Percentiles rank a stretch among this genome's conserved stretches.
Conservation (phyloP, 192 early-diverging fungal genomes). For the Mortierella claussenii region DNA sequence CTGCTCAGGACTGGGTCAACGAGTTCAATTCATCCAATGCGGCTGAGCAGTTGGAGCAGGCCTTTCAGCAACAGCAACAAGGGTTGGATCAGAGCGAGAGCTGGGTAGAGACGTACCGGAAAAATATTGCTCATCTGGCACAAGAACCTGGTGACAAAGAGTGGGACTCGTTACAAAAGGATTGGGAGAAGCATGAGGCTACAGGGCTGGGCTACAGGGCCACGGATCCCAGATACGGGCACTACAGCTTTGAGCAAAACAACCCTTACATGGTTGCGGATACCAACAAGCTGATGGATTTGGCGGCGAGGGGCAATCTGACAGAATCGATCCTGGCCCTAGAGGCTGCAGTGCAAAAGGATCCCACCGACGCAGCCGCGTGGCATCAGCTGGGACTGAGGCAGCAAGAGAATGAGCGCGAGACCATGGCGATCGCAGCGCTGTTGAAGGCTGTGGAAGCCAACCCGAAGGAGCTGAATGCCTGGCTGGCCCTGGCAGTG, state of each 20-base stretch:
- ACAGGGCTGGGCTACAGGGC: slow-evolving; percentile 61
- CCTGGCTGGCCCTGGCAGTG: slow-evolving; percentile 89
- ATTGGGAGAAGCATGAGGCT: slow-evolving; percentile 67
- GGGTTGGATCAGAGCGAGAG: slow-evolving; percentile 64
- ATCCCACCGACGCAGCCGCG: slow-evolving; percentile 78
- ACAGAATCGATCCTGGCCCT: slow-evolving; percentile 91
- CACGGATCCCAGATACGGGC: slow-evolving; percentile 66
- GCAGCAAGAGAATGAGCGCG: slow-evolving; percentile 98
- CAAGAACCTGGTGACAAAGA: slow-evolving; percentile 68
- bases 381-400: slow-evolving; percentile 90
- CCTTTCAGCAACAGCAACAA: slow-evolving; percentile 66
- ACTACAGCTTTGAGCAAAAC: slow-evolving; percentile 79
- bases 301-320: slow-evolving; percentile 68
- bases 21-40: slow-evolving; percentile 60
- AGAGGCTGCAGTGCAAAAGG: slow-evolving; percentile 87
- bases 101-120: slow-evolving; percentile 76
- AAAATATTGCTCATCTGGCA: slow-evolving; percentile 75
- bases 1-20: slow-evolving; percentile 51
- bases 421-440: slow-evolving; percentile 90
- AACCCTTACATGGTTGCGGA: slow-evolving; percentile 77
- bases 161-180: slow-evolving; percentile 79
- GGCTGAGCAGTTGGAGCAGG: slow-evolving; percentile 51
- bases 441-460: slow-evolving; percentile 80
- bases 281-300: slow-evolving; percentile 62
- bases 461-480: slow-evolving; percentile 80